phyloP scores from a whole-genome alignment of 202 grass and related monocot genomes.

The Musa balbisiana region DNA sequence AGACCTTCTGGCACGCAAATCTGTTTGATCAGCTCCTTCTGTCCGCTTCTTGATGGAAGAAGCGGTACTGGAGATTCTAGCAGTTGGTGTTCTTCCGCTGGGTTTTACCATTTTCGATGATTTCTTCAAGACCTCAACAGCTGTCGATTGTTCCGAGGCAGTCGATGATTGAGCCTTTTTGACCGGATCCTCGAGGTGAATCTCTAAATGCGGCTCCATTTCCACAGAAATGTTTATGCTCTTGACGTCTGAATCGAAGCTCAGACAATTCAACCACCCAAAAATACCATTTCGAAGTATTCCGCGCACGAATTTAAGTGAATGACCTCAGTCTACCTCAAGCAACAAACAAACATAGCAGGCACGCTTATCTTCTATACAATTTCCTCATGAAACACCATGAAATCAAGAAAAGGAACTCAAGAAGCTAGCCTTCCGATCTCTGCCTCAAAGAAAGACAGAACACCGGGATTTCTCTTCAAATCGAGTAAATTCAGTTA shows the following conservation, averaged over 20 bases:
- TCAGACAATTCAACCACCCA: not conserved
- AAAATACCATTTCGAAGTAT: not conserved
- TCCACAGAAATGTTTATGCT: not conserved
- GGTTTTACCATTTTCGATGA: constrained; percentile 11
- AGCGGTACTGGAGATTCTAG: not conserved
- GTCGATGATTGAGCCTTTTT: not conserved
- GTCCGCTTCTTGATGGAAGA: constrained; percentile 40
- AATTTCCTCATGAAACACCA: not conserved
- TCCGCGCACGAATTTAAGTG: too few species aligned
- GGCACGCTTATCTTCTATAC: not conserved
- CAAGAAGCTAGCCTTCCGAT: not conserved
- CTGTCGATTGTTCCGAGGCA: not conserved
- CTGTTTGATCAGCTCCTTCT: not conserved
- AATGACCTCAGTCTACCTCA: not conserved
- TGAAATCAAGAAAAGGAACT: not conserved
- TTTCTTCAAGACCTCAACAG: constrained; percentile 1
- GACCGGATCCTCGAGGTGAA: not conserved
- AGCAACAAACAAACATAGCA: not conserved
- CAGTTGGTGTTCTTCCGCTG: not conserved
- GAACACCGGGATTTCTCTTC: not conserved
- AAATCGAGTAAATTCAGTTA: not conserved
- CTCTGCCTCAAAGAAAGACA: not conserved
- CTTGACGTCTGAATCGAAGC: not conserved
- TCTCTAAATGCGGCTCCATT: constrained; percentile 15
- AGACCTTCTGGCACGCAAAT: constrained; percentile 15